Base-by-base conservation (phyloP, 75 land plant genomes). In the Larix kaempferi region DNA sequence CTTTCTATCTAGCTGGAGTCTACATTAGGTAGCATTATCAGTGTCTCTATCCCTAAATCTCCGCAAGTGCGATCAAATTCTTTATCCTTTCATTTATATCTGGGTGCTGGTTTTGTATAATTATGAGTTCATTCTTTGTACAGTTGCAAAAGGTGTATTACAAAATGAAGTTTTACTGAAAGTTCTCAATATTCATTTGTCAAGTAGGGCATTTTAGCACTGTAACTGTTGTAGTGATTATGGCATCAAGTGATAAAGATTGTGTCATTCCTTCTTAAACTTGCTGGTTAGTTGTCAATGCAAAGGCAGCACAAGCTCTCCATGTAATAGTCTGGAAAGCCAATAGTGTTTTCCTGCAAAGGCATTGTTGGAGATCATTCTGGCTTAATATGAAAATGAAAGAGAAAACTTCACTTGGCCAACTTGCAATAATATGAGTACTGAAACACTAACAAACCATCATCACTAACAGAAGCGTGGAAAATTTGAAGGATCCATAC, bases 91-190 rank as follows among this genome's bases (percentile, higher is more conserved):
- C 21, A 33, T 66, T 66, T 7, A 37, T 12, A 37, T 5, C 33
- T 66, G 41, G 71, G 16, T 66, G 71, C 49, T 66, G 37, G 44
- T 37, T 66, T 66, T 66, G 39, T 66, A 66, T 66, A 27, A 66
- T 66, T 17, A 37, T 19, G n/a, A 66, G n/a, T 16, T 66, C 41
- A 66, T 66, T 66, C 49, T 37, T 66, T 66, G 27, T 37, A 66
- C 8, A 6, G 44, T 33, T 37, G 44, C 49, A 19, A 66, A 37
- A 66, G 17, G n/a, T 19, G 41, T 6, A 16, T 5, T 37, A 37
- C 29, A 15, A 39, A 66, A 35, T 66, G 41, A 35, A 13, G 14
- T 15, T 17, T 33, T 66, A 66, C 6, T 66, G 44, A 3, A 66
- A 66, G n/a, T 17, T 21, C 41, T 17, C 0, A 66, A 66, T 37